Evolutionary conservation across 768 basidiomycete genomes (phyloP).

Genomic region (Mycena filopes): DNA sequence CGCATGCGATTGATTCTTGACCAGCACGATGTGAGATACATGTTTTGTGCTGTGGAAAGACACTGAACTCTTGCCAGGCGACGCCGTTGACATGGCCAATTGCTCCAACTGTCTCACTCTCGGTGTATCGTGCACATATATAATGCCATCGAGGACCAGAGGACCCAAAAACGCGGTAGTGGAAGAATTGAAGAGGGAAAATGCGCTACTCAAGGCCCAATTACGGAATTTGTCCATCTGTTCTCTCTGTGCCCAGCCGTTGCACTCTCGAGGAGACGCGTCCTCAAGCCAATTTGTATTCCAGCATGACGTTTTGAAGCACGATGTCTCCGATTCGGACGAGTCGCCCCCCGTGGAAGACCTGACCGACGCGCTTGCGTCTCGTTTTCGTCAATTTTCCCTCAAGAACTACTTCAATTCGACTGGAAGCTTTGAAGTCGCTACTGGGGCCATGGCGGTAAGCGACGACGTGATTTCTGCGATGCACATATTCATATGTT

Average conservation of each 20-base stretch:
- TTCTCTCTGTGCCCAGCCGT: constrained; percentile 1
- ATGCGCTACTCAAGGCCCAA: background rate
- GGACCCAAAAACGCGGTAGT: background rate
- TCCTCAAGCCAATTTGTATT: background rate
- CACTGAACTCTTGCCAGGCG: background rate
- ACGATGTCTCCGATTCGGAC: background rate
- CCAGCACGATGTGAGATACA: background rate
- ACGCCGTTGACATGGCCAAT: background rate
- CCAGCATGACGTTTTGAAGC: background rate
- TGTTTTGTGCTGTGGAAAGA: background rate
- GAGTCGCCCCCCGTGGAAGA: background rate
- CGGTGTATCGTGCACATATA: background rate
- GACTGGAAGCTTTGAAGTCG: constrained; percentile 54
- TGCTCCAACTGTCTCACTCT: background rate
- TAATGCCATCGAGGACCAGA: background rate
- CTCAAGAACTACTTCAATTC: constrained; percentile 49
- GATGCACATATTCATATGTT: background rate
- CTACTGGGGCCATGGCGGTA: constrained; percentile 52
- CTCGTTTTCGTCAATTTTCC: background rate
- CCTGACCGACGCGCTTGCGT: background rate
- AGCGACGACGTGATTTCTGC: constrained; percentile 38
- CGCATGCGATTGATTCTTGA: background rate
- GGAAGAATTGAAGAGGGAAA: constrained; percentile 2
- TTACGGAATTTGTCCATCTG: constrained; percentile 5
- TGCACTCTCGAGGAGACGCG: background rate